A percentile compares a stretch with the other conserved stretches of the same genome.
phyloP scores from a whole-genome alignment of 768 basidiomycete genomes.

The Kwoniella sp. region DNA sequence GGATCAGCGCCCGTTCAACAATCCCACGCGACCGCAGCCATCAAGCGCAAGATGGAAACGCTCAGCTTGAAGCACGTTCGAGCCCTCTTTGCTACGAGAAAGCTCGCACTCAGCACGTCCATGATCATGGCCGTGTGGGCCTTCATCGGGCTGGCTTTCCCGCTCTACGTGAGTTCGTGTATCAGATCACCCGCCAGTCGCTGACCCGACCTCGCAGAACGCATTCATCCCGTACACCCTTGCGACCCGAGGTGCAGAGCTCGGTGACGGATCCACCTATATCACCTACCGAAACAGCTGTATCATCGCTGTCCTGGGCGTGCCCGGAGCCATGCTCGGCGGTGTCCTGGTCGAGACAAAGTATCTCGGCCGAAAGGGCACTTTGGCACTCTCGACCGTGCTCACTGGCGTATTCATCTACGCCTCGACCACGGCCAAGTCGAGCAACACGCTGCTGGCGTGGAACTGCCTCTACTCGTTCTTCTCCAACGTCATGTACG shows the following conservation, averaged over 20 bases:
- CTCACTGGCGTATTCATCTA: slow-evolving; percentile 73
- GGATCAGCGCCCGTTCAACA: slow-evolving; percentile 38
- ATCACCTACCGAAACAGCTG: slow-evolving; percentile 67
- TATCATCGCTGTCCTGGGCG: slow-evolving; percentile 63
- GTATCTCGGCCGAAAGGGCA: slow-evolving; percentile 63
- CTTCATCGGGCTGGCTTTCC: slow-evolving; percentile 72
- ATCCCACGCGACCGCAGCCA: slow-evolving; percentile 50
- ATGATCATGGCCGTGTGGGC: slow-evolving; percentile 61
- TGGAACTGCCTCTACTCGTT: slow-evolving; percentile 79
- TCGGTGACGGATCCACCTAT: slow-evolving; percentile 65
- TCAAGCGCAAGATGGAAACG: slow-evolving; percentile 52
- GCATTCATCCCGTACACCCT: slow-evolving; percentile 56
- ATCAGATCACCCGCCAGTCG: neutral
- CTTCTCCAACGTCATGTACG: slow-evolving; percentile 55
- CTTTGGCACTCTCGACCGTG: slow-evolving; percentile 64
- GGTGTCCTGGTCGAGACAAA: slow-evolving; percentile 68
- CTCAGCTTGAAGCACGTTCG: slow-evolving; percentile 57
- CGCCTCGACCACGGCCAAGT: slow-evolving; percentile 68
- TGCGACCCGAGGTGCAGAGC: slow-evolving; percentile 62
- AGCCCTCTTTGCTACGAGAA: slow-evolving; percentile 61
- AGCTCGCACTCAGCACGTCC: slow-evolving; percentile 64
- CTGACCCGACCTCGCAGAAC: slow-evolving; percentile 47
- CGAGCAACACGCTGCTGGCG: slow-evolving; percentile 63
- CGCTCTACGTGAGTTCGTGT: slow-evolving; percentile 50
- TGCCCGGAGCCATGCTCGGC: slow-evolving; percentile 68